phyloP scores from a whole-genome alignment of 106 monocot genomes.

The Dioscorea alata region DNA sequence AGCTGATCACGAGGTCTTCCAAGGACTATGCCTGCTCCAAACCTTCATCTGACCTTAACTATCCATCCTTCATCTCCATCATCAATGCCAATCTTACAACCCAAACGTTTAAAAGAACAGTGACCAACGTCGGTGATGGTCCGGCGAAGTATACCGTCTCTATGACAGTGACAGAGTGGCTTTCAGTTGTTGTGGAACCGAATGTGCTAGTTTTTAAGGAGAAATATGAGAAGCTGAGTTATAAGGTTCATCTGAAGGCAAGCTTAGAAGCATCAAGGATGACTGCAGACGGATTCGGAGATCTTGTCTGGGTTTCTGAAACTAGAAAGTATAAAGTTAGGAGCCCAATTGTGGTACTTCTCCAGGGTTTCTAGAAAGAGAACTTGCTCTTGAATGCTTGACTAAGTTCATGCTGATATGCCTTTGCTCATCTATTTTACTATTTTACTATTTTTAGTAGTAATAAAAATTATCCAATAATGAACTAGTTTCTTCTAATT shows the following conservation, averaged over 20 bases:
- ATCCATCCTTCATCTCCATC: slow-evolving; percentile 38
- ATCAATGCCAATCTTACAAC: slow-evolving; percentile 4
- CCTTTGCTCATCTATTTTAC: no score
- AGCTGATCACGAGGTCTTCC: slow-evolving; percentile 3
- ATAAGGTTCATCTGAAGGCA: slow-evolving; percentile 28
- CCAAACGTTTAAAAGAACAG: slow-evolving; percentile 34
- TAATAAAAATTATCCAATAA: no score
- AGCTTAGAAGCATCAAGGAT: slow-evolving; percentile 1
- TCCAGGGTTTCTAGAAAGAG: no score
- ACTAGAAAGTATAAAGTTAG: slow-evolving; percentile 33
- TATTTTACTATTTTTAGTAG: no score
- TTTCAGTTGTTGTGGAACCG: slow-evolving; percentile 39
- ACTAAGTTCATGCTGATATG: no score
- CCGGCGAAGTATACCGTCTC: slow-evolving; percentile 28
- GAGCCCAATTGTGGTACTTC: slow-evolving; percentile 32
- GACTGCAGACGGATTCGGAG: slow-evolving; percentile 15
- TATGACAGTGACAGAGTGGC: slow-evolving; percentile 26
- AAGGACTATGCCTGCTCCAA: slow-evolving; percentile 15
- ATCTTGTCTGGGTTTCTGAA: slow-evolving; percentile 27
- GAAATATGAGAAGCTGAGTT: slow-evolving; percentile 44
- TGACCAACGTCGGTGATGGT: slow-evolving; percentile 60
- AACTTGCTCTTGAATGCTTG: no score
- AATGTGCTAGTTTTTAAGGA: slow-evolving; percentile 32
- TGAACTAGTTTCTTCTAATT: no score
- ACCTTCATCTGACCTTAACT: slow-evolving; percentile 22